These are phyloP conservation scores for Leccinum pallidistipes DNA, from an alignment of 1,284 basidiomycete species.

Conservation along the genomic window DNA sequence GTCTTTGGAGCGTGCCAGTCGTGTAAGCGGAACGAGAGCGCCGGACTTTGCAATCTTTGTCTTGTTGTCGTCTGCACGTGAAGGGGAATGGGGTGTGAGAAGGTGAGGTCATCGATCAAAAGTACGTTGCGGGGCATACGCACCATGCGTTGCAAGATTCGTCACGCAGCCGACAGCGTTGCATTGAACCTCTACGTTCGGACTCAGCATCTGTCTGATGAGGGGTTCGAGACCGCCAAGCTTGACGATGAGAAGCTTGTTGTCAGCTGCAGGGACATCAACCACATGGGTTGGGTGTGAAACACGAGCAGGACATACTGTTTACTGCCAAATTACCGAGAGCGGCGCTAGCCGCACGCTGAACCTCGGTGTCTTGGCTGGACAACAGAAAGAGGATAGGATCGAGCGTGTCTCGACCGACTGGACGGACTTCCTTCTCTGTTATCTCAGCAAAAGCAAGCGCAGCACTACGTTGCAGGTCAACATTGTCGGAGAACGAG, in stretches of 20 bases:
- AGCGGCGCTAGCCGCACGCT: constrained; percentile 97
- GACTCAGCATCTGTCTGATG: constrained; percentile 98
- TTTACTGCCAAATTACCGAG: constrained; percentile 98
- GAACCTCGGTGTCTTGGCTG: constrained; percentile 98
- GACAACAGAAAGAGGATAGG: constrained; percentile 97
- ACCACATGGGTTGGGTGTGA: constrained; percentile 22
- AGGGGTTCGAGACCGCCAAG: constrained; percentile 97
- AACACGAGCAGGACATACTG: constrained; percentile 58
- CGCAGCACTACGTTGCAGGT: constrained; percentile 96
- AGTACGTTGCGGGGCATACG: constrained; percentile 25
- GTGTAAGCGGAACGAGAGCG: constrained; percentile 93
- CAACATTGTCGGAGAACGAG: constrained; percentile 99
- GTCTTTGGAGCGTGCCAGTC: constrained; percentile 96
- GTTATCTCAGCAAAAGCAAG: constrained; percentile 99
- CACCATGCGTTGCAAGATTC: constrained; percentile 97
- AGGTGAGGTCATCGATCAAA: constrained; percentile 10
- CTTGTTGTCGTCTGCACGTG: constrained; percentile 91
- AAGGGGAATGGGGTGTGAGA: background rate
- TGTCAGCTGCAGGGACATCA: constrained; percentile 71
- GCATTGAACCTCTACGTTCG: constrained; percentile 99
- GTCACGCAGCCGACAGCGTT: constrained; percentile 99
- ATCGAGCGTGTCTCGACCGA: constrained; percentile 96
- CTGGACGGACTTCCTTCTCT: constrained; percentile 98
- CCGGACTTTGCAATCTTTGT: constrained; percentile 99
- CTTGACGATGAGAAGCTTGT: constrained; percentile 98